These are phyloP conservation scores for Penicillium sp. DNA, from an alignment of 2,329 filamentous ascomycete species.

Conservation along the genomic window DNA sequence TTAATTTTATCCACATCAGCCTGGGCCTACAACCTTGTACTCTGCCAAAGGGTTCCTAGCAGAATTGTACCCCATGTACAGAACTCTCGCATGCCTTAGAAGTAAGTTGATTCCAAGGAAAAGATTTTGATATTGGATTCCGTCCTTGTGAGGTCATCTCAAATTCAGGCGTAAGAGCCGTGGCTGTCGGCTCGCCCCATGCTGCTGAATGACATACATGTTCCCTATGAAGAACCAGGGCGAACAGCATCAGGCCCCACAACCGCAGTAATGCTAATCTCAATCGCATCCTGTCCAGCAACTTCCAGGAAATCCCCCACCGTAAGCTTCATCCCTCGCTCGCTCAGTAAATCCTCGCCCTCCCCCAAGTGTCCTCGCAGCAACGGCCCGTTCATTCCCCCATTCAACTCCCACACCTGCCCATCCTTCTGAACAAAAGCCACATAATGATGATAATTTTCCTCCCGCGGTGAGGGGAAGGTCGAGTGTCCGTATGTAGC, in stretches of 20 bases:
- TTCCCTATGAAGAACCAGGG: neutral
- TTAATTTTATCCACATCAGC: neutral
- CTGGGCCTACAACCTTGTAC: neutral
- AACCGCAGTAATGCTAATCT: slow-evolving; percentile 26
- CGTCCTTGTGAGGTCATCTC: neutral
- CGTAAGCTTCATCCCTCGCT: slow-evolving; percentile 21
- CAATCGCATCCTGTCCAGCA: slow-evolving; percentile 16
- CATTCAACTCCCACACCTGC: slow-evolving; percentile 28
- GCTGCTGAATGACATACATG: neutral
- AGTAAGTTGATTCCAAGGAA: too few species aligned
- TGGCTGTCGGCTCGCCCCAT: neutral
- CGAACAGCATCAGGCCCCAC: slow-evolving; percentile 3
- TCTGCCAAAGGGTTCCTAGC: too few species aligned
- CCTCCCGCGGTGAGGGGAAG: slow-evolving; percentile 21
- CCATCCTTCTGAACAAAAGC: slow-evolving; percentile 23
- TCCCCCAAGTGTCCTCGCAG: slow-evolving; percentile 42
- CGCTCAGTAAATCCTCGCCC: slow-evolving; percentile 22
- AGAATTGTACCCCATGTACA: too few species aligned
- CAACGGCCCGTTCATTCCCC: slow-evolving; percentile 24
- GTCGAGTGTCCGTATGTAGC: slow-evolving; percentile 19
- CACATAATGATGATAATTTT: slow-evolving; percentile 26
- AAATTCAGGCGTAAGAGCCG: neutral
- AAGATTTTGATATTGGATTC: neutral
- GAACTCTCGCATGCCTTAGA: too few species aligned
- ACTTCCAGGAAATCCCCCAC: slow-evolving; percentile 19